Percentiles rank a stretch among this genome's conserved stretches.
These are phyloP conservation scores for Penicillium lividum DNA, from an alignment of 495 filamentous ascomycete species.

Conservation along the genomic window DNA sequence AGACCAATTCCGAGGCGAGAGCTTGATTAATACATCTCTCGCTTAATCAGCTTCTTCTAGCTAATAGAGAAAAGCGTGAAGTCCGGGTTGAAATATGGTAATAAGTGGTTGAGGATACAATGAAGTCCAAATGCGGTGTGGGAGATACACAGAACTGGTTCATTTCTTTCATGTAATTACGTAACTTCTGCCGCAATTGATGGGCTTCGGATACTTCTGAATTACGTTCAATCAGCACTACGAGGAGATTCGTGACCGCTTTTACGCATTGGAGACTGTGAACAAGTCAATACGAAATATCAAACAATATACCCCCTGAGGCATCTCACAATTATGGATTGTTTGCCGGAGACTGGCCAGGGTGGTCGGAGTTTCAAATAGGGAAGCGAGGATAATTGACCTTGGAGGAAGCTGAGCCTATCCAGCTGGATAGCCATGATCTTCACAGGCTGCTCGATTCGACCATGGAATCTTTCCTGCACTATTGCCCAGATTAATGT, in stretches of 20 bases:
- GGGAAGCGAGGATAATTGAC: no score
- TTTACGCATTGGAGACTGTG: slow-evolving; percentile 36
- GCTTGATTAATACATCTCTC: slow-evolving; percentile 33
- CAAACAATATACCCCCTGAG: not conserved
- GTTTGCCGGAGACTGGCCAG: slow-evolving; percentile 45
- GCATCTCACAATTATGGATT: no score
- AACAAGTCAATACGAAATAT: slow-evolving; percentile 12
- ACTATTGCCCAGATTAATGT: no score
- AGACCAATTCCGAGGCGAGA: slow-evolving; percentile 34
- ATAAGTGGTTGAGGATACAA: slow-evolving; percentile 38
- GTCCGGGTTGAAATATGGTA: slow-evolving; percentile 29
- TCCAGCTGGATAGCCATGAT: no score
- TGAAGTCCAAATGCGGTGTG: slow-evolving; percentile 37
- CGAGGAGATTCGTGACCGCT: slow-evolving; percentile 28
- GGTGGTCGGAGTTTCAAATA: no score
- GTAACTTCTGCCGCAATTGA: slow-evolving; percentile 20
- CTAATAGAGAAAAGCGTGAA: slow-evolving; percentile 29
- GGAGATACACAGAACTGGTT: slow-evolving; percentile 33
- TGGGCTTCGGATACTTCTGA: slow-evolving; percentile 10
- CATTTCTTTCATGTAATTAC: slow-evolving; percentile 31
- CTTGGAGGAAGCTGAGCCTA: no score
- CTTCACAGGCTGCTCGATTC: no score
- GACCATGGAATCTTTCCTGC: no score
- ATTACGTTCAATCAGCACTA: slow-evolving; percentile 24
- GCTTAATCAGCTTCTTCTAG: slow-evolving; percentile 26